Percentiles rank a stretch among this genome's conserved stretches.
Evolutionary conservation across 805 yeast genomes (phyloP).

Genomic region (Aciculoconidium aculeatum): DNA sequence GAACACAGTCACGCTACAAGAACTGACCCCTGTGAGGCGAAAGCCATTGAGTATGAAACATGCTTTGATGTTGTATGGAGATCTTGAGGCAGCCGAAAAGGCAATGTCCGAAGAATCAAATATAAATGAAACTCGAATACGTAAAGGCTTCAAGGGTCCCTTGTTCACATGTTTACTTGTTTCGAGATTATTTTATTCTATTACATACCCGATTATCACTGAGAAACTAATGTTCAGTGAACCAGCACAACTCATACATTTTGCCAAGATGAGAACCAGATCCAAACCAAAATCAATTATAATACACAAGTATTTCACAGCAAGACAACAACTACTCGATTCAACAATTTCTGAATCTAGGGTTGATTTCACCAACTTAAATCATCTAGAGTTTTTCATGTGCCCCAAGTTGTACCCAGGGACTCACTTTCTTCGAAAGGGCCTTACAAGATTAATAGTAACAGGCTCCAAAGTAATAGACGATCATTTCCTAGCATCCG

Average conservation of each 20-base stretch:
- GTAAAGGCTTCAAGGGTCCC: conserved; percentile 14
- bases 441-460: conserved; percentile 43
- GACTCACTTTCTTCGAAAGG: conserved; percentile 17
- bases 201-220: conserved; percentile 51
- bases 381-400: conserved; percentile 75
- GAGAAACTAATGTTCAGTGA: conserved; percentile 50
- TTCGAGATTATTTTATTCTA: conserved; percentile 57
- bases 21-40: conserved; percentile 54
- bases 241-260: conserved; percentile 41
- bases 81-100: conserved; percentile 39
- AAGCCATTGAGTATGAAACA: conserved; percentile 64
- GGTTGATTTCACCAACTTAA: conserved; percentile 40
- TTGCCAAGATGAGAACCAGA: conserved; percentile 13
- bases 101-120: conserved; percentile 33
- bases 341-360: conserved; percentile 25
- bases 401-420: conserved; percentile 69
- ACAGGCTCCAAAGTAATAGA: conserved; percentile 67
- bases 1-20: conserved; percentile 51
- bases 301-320: conserved; percentile 57
- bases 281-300: conserved; percentile 43
- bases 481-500: conserved; percentile 50
- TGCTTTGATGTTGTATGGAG: conserved; percentile 61
- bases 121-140: no score
- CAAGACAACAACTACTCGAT: conserved; percentile 51
- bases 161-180: conserved; percentile 63